Percentiles rank a stretch among this genome's conserved stretches.
Evolutionary conservation across 495 filamentous ascomycete genomes (phyloP).

Genomic region (Podospora pseudoanserina): DNA sequence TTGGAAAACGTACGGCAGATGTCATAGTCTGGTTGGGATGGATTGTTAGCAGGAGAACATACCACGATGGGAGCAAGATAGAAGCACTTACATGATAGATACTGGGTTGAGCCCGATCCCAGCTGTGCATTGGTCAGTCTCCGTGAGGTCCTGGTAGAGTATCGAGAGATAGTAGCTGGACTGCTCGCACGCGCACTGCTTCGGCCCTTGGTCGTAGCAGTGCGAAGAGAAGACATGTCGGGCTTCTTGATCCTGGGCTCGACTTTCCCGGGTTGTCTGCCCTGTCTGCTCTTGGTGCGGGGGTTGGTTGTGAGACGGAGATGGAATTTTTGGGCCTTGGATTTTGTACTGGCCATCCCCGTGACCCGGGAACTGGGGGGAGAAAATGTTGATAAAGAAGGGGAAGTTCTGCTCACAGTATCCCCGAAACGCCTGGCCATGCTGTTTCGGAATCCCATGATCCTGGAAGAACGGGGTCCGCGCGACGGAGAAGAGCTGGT

Average conservation of each 20-base stretch:
- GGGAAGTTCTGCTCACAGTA: slow-evolving; percentile 25
- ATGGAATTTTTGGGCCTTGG: neutral
- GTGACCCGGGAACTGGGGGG: neutral
- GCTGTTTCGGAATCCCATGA: slow-evolving; percentile 35
- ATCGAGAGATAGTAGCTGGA: neutral
- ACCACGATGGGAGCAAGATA: neutral
- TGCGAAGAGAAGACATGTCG: neutral
- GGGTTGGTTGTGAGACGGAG: neutral
- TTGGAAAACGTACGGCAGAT: slow-evolving; percentile 37
- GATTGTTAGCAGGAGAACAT: slow-evolving; percentile 10
- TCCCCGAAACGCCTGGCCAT: slow-evolving; percentile 37
- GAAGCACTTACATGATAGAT: slow-evolving; percentile 42
- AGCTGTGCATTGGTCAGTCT: slow-evolving; percentile 15
- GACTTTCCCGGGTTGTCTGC: neutral
- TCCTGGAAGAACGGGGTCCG: slow-evolving; percentile 1
- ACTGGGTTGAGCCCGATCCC: slow-evolving; percentile 34
- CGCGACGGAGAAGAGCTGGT: neutral
- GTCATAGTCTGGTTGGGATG: slow-evolving; percentile 37
- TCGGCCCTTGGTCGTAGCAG: neutral
- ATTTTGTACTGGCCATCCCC: neutral
- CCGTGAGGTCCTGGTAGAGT: neutral
- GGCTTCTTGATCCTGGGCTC: neutral
- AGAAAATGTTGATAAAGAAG: neutral
- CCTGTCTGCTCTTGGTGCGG: neutral
- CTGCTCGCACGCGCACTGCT: neutral